These are phyloP conservation scores for Bondarzewia mesenterica DNA, from an alignment of 1,284 basidiomycete species.

Conservation along the genomic window DNA sequence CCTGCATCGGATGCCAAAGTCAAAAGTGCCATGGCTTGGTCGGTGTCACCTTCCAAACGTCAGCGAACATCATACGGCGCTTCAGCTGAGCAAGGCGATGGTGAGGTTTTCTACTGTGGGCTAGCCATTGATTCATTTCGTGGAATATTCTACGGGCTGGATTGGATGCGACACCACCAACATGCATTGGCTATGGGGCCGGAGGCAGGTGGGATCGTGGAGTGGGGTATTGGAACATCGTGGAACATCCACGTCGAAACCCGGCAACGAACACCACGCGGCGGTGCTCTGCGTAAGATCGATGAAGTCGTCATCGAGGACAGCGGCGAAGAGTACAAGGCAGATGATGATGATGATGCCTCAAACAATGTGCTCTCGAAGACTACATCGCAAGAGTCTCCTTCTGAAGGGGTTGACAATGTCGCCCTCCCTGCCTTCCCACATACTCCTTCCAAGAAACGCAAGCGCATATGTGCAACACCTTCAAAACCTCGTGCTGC, in stretches of 20 bases:
- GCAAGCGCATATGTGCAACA: slow-evolving; percentile 16
- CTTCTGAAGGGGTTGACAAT: slow-evolving; percentile 10
- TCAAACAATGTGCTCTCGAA: not conserved
- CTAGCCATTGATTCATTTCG: slow-evolving; percentile 48
- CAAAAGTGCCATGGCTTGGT: not conserved
- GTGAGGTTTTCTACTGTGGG: slow-evolving; percentile 42
- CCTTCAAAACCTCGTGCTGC: slow-evolving; percentile 15
- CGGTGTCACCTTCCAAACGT: slow-evolving; percentile 7
- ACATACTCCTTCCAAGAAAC: slow-evolving; percentile 18
- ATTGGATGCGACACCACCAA: slow-evolving; percentile 44
- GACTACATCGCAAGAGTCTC: slow-evolving; percentile 5
- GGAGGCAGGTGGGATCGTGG: slow-evolving; percentile 8
- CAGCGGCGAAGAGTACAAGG: slow-evolving; percentile 14
- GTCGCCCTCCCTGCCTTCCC: slow-evolving; percentile 4
- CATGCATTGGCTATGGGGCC: slow-evolving; percentile 28
- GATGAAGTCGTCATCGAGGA: slow-evolving; percentile 10
- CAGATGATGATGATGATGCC: not conserved
- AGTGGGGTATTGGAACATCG: slow-evolving; percentile 5
- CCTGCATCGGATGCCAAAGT: slow-evolving; percentile 9
- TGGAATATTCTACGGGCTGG: slow-evolving; percentile 54
- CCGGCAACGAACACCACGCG: not conserved
- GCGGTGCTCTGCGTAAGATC: not conserved
- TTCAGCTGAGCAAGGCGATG: slow-evolving; percentile 5
- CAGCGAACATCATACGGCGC: slow-evolving; percentile 2
- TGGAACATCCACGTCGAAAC: slow-evolving; percentile 13